A percentile compares a stretch with the other conserved stretches of the same genome.
phyloP scores from a whole-genome alignment of 148 eudicot species.

The Heliosperma pusillum region DNA sequence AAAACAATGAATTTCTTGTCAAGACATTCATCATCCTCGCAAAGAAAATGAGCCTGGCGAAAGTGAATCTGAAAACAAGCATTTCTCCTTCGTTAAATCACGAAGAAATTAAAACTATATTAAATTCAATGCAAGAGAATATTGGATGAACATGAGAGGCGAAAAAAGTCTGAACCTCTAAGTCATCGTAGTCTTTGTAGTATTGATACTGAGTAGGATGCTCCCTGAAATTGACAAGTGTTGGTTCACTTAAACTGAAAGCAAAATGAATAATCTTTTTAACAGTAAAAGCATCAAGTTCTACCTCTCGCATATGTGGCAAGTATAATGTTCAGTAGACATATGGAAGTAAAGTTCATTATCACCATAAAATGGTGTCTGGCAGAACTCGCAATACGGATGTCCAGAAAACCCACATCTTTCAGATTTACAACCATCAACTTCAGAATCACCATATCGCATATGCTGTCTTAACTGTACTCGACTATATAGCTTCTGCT shows the following conservation, averaged over 20 bases:
- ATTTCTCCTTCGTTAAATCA: slow-evolving; percentile 5
- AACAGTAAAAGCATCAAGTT: slow-evolving; percentile 17
- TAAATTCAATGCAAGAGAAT: slow-evolving; percentile 3
- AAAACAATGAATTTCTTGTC: slow-evolving; percentile 78
- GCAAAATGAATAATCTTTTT: slow-evolving; percentile 18
- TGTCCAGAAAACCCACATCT: slow-evolving; percentile 95
- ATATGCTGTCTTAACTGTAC: slow-evolving; percentile 72
- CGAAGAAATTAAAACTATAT: not conserved
- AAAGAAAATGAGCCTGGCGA: slow-evolving; percentile 64
- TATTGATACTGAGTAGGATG: slow-evolving; percentile 65
- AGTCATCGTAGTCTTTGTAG: slow-evolving; percentile 78
- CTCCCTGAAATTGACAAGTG: slow-evolving; percentile 50
- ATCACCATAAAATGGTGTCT: slow-evolving; percentile 78
- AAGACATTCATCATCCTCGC: slow-evolving; percentile 82
- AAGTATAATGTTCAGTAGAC: slow-evolving; percentile 83
- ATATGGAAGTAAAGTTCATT: slow-evolving; percentile 81
- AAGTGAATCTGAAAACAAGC: slow-evolving; percentile 60
- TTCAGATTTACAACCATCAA: slow-evolving; percentile 85
- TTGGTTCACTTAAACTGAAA: slow-evolving; percentile 21
- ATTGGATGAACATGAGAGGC: slow-evolving; percentile 3
- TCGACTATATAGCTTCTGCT: slow-evolving; percentile 83
- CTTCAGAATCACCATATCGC: slow-evolving; percentile 66
- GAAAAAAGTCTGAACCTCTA: slow-evolving; percentile 58
- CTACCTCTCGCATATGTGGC: slow-evolving; percentile 91
- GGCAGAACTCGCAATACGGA: slow-evolving; percentile 85